These are phyloP conservation scores for Centella asiatica DNA, from an alignment of 129 eudicot genomes.

Conservation along the genomic window DNA sequence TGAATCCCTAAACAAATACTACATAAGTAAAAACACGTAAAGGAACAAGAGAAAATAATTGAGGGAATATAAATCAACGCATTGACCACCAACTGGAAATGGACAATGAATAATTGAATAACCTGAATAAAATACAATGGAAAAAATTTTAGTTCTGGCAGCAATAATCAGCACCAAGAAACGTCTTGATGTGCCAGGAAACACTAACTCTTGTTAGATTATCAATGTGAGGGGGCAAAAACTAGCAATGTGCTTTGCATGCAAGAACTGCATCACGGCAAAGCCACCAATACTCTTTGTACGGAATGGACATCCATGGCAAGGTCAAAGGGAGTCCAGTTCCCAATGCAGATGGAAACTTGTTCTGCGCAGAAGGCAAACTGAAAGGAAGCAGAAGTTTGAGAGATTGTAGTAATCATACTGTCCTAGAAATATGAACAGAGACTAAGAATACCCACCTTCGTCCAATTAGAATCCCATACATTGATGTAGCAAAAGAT, in stretches of 20 bases:
- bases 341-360: slow-evolving; percentile 33
- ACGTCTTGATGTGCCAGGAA: not conserved
- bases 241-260: slow-evolving; percentile 29
- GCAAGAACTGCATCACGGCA: slow-evolving; percentile 61
- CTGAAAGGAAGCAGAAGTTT: slow-evolving; percentile 9
- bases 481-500: slow-evolving; percentile 47
- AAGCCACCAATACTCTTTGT: slow-evolving; percentile 71
- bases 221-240: not conserved
- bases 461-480: slow-evolving; percentile 77
- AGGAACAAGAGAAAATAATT: no score
- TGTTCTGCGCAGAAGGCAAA: slow-evolving; percentile 37
- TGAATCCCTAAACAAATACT: no score
- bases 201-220: not conserved
- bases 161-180: not conserved
- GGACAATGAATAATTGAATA: not conserved
- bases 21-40: no score
- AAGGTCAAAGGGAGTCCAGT: slow-evolving; percentile 37
- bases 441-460: slow-evolving; percentile 35
- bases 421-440: not conserved
- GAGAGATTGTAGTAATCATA: not conserved
- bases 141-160: no score
- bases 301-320: slow-evolving; percentile 77
- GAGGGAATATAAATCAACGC: no score
- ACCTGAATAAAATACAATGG: no score
- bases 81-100: no score